Conservation (phyloP, 352 stramenopile genomes). For the Phytophthora foliorum region DNA sequence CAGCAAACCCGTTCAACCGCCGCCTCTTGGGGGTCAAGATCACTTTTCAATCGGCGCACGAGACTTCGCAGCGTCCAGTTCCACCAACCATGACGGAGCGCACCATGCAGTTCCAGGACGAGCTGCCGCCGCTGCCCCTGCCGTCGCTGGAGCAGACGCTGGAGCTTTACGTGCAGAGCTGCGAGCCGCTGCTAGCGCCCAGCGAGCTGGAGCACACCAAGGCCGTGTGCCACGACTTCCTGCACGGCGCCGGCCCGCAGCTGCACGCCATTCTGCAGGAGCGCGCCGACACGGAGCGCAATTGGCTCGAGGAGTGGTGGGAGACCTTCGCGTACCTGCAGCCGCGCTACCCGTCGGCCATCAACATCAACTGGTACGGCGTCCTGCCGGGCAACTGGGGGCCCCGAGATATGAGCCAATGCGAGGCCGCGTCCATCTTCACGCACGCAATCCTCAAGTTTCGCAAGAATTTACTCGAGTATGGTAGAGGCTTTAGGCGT, state of each 20-base stretch:
- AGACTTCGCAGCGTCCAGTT: slow-evolving; percentile 23
- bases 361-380: slow-evolving; percentile 99
- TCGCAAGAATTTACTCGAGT: slow-evolving; percentile 92
- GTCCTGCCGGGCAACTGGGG: slow-evolving; percentile 95
- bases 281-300: slow-evolving; percentile 83
- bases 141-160: slow-evolving; percentile 95
- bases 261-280: slow-evolving; percentile 93
- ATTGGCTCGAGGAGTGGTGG: slow-evolving; percentile 97
- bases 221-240: slow-evolving; percentile 91
- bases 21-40: slow-evolving; percentile 33
- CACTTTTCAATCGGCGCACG: slow-evolving; percentile 25
- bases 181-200: slow-evolving; percentile 87
- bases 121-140: slow-evolving; percentile 94
- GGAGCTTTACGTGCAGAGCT: slow-evolving; percentile 93
- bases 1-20: slow-evolving; percentile 12
- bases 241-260: slow-evolving; percentile 88
- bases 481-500: too few relatives aligned
- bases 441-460: slow-evolving; percentile 92
- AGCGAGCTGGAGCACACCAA: slow-evolving; percentile 94
- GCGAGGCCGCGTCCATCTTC: slow-evolving; percentile 90
- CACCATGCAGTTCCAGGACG: slow-evolving; percentile 87
- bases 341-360: slow-evolving; percentile 94
- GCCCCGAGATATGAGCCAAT: slow-evolving; percentile 92
- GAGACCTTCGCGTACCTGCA: slow-evolving; percentile 97
- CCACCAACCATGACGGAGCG: slow-evolving; percentile 44